Percentiles rank a stretch among this genome's conserved stretches.
phyloP scores from a whole-genome alignment of 768 basidiomycete species.

The Pholiota conissans region DNA sequence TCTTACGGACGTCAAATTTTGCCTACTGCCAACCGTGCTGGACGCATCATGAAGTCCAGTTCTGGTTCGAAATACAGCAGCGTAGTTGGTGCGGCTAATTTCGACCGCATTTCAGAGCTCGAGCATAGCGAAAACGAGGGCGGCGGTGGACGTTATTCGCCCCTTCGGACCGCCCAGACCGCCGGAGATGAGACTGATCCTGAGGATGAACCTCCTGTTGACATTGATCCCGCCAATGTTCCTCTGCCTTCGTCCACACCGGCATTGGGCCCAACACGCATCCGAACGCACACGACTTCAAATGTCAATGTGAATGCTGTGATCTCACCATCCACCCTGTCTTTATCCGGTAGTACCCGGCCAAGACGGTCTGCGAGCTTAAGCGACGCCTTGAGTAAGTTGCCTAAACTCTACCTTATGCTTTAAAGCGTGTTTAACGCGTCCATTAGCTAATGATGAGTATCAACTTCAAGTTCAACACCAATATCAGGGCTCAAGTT shows the following conservation, averaged over 20 bases:
- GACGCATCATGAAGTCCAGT: constrained; percentile 47
- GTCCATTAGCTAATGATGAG: constrained; percentile 33
- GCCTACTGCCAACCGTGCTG: constrained; percentile 46
- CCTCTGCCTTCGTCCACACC: constrained; percentile 19
- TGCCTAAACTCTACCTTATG: constrained; percentile 12
- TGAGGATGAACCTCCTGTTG: constrained; percentile 31
- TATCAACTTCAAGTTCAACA: constrained; percentile 40
- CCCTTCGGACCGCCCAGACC: constrained; percentile 12
- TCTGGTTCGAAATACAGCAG: constrained; percentile 28
- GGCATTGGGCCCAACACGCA: constrained; percentile 9
- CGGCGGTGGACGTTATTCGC: constrained; percentile 23
- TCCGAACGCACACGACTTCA: constrained; percentile 2
- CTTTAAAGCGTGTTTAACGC: not conserved
- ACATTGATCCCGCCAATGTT: constrained; percentile 19
- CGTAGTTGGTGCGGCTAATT: constrained; percentile 24
- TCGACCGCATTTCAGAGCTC: constrained; percentile 51
- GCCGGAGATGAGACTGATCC: constrained; percentile 34
- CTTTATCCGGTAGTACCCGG: constrained; percentile 47
- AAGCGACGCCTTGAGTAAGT: constrained; percentile 59
- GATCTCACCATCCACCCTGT: constrained; percentile 20
- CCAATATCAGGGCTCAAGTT: constrained; percentile 31
- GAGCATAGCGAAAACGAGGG: constrained; percentile 39
- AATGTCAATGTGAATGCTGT: constrained; percentile 21
- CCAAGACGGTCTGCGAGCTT: constrained; percentile 77
- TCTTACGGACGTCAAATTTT: constrained; percentile 40